Percentiles rank a stretch among this genome's conserved stretches.
Evolutionary conservation across 169 alveolate species (phyloP).

Genomic region (Sarcocystis neurona): DNA sequence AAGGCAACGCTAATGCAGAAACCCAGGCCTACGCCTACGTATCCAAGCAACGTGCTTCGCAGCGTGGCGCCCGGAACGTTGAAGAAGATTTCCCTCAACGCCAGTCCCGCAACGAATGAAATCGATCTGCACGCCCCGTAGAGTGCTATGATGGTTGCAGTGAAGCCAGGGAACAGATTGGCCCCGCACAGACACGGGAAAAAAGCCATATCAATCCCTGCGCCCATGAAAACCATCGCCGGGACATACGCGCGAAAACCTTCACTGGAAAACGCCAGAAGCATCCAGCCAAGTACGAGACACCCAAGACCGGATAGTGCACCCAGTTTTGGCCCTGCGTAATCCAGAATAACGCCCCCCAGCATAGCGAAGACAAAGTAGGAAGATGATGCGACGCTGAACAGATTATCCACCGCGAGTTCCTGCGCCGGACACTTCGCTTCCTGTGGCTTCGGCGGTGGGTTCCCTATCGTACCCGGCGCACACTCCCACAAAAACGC

Average conservation of each 20-base stretch:
- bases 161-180: slow-evolving; percentile 31
- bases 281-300: slow-evolving; percentile 10
- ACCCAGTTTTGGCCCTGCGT: slow-evolving; percentile 12
- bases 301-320: background rate
- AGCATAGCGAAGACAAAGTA: slow-evolving; percentile 28
- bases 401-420: background rate
- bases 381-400: slow-evolving; percentile 9
- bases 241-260: background rate
- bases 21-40: slow-evolving; percentile 23
- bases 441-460: background rate
- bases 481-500: slow-evolving; percentile 35
- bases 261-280: slow-evolving; percentile 10
- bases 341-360: slow-evolving; percentile 40
- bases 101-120: slow-evolving; percentile 35
- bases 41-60: slow-evolving; percentile 27
- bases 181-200: slow-evolving; percentile 54
- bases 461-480: background rate
- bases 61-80: background rate
- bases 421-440: slow-evolving; percentile 43
- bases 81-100: background rate
- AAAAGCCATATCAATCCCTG: slow-evolving; percentile 35
- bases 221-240: slow-evolving; percentile 39
- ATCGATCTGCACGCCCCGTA: slow-evolving; percentile 26
- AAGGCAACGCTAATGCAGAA: background rate
- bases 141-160: slow-evolving; percentile 15